Percentiles rank a stretch among this genome's conserved stretches.
Evolutionary conservation across 2,329 filamentous ascomycete species (phyloP).

Genomic region (Fusarium subtropicale): DNA sequence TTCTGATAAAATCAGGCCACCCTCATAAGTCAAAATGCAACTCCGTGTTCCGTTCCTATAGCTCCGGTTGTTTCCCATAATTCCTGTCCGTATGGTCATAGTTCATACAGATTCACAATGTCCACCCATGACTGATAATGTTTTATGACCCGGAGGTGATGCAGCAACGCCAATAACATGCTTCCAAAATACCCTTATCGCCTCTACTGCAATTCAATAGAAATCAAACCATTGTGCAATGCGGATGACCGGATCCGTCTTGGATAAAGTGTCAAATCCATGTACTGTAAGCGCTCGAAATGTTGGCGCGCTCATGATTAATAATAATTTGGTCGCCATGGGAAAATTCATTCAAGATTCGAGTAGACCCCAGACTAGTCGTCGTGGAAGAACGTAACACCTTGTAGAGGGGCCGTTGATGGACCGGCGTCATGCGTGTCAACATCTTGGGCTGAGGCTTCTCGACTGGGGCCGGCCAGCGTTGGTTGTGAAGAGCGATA

Average conservation of each 20-base stretch:
- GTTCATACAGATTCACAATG: constrained; percentile 48
- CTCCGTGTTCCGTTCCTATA: constrained; percentile 43
- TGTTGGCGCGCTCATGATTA: constrained; percentile 15
- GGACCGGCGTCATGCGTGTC: constrained; percentile 68
- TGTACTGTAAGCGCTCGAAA: constrained; percentile 23
- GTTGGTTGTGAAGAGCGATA: constrained; percentile 52
- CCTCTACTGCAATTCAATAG: constrained; percentile 49
- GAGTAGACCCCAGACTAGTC: constrained; percentile 47
- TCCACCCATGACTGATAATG: constrained; percentile 42
- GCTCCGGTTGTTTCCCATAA: constrained; percentile 41
- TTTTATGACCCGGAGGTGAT: constrained; percentile 45
- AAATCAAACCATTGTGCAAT: constrained; percentile 49
- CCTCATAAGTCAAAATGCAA: constrained; percentile 43
- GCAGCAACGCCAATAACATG: constrained; percentile 54
- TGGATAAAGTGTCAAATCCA: constrained; percentile 38
- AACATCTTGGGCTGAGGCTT: constrained; percentile 59
- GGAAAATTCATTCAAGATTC: constrained; percentile 16
- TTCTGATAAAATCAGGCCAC: constrained; percentile 37
- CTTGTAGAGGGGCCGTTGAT: constrained; percentile 64
- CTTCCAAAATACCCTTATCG: constrained; percentile 48
- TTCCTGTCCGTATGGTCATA: constrained; percentile 44
- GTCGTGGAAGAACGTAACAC: constrained; percentile 64
- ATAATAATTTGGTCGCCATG: constrained; percentile 29
- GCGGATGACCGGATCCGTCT: constrained; percentile 44
- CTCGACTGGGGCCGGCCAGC: constrained; percentile 49